Base-by-base conservation (phyloP, 2,329 filamentous ascomycete species). In the Aspergillus calidoustus region DNA sequence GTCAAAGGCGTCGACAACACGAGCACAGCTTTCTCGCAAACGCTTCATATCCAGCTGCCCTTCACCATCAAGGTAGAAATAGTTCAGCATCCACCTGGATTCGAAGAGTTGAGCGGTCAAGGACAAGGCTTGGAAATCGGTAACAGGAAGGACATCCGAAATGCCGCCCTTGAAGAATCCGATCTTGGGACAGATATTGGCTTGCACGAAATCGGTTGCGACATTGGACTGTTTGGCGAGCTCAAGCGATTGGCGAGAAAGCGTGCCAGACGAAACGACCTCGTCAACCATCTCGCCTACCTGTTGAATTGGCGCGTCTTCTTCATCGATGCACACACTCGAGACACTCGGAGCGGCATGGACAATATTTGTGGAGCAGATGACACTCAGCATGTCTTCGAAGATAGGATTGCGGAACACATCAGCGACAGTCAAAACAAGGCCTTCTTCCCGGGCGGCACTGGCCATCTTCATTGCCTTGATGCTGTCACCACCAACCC, bases 1-100 rank as follows among this genome's bases (percentile, higher is more conserved):
- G 67, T 90, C 87, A 69, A 89, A 87, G 7, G 79, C 80, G 2
- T 81, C 74, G 0, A 90, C 83, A 4, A 90, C 82, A 31, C 86
- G 73, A 55, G 77, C 63, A 57, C 76, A 79, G 57, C 75, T 76
- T 41, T 76, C 72, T 34, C 75, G 71, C 1, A 79, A 69, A 38
- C 83, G 76, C 28, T 89, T 79, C 13, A 80, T 79, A 9, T 79
- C 73, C 15, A 79, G 69, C 57, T 88, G 64, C 7, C 75, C 75
- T n/a, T 67, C 71, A 0, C 78, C 80, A 28, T 86, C 81, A 57
- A 91, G 83, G 73, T 86, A 86, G 72, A 91, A 85, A 69, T 91
- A 43, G 72, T 70, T 80, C 65, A 41, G 71, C 73, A 63, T 85
- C 77, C 73, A 76, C 22, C 75, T 66, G 7, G 74, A 77, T 44